Conservation (phyloP, 371 early-diverging fungal genomes). For the Syncephalastrum monosporum region DNA sequence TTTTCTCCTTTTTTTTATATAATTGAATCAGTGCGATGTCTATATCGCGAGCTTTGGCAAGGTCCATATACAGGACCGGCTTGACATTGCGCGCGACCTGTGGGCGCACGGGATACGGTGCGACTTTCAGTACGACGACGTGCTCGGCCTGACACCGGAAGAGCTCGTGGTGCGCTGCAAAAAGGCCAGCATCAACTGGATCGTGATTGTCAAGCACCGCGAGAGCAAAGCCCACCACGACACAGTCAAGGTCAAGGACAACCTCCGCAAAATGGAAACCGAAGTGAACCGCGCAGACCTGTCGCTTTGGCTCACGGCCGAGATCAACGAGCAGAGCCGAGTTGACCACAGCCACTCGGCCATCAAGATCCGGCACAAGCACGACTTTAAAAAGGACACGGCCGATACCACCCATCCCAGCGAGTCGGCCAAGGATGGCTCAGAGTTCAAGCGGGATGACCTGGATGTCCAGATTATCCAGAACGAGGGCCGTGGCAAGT, state of each 20-base stretch:
- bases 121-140: constrained; percentile 76
- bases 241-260: constrained; percentile 73
- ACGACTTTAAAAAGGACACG: constrained; percentile 56
- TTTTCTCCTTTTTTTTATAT: constrained; percentile 21
- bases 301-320: constrained; percentile 59
- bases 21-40: constrained; percentile 58
- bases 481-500: constrained; percentile 42
- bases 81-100: constrained; percentile 70
- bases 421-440: constrained; percentile 35
- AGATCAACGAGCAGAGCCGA: constrained; percentile 68
- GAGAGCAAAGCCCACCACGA: constrained; percentile 28
- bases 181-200: constrained; percentile 77
- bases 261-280: constrained; percentile 63
- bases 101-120: constrained; percentile 75
- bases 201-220: constrained; percentile 72
- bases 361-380: constrained; percentile 50
- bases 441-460: constrained; percentile 30
- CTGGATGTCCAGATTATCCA: constrained; percentile 47
- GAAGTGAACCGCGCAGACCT: constrained; percentile 55
- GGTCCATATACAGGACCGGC: constrained; percentile 64
- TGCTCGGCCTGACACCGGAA: constrained; percentile 64
- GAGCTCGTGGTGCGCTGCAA: constrained; percentile 60
- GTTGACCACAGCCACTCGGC: constrained; percentile 49
- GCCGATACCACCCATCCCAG: constrained; percentile 30
- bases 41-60: constrained; percentile 82